Conservation (phyloP, 1,139 yeast genomes). For the Pneumocystis jirovecii region DNA sequence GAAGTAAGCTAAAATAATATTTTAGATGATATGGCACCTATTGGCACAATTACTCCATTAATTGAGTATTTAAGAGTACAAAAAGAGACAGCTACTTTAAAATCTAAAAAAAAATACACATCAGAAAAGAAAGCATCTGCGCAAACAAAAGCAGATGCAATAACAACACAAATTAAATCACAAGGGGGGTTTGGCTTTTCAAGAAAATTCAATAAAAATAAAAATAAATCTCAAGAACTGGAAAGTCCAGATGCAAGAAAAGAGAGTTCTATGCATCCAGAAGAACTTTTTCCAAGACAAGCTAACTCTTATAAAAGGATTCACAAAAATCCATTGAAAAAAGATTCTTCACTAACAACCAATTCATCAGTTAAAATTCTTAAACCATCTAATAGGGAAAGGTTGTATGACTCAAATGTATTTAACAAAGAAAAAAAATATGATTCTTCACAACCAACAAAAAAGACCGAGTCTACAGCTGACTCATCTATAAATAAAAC, state of each 20-base stretch:
- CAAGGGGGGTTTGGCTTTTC: not conserved
- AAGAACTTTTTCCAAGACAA: not conserved
- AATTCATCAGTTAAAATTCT: not conserved
- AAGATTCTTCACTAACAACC: not conserved
- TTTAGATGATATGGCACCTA: not conserved
- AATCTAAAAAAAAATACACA: not conserved
- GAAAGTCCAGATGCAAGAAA: not conserved
- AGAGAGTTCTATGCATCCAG: not conserved
- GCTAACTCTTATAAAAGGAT: not conserved
- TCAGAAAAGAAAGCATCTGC: not conserved
- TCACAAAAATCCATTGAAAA: not conserved
- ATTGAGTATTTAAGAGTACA: conserved; percentile 11
- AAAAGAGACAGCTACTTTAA: conserved; percentile 4
- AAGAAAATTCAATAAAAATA: not conserved
- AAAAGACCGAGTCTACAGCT: not conserved
- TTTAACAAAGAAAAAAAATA: not conserved
- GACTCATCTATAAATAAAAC: not conserved
- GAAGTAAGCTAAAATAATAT: not conserved
- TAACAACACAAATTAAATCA: not conserved
- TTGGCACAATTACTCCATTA: conserved; percentile 9
- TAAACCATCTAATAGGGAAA: not conserved
- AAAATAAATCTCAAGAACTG: not conserved
- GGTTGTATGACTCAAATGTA: not conserved
- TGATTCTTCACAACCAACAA: not conserved
- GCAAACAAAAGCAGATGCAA: not conserved